Evolutionary conservation across 2,329 filamentous ascomycete species (phyloP), one percentile per base, ranked within the genome.

Genomic region (Fusarium compactum): DNA sequence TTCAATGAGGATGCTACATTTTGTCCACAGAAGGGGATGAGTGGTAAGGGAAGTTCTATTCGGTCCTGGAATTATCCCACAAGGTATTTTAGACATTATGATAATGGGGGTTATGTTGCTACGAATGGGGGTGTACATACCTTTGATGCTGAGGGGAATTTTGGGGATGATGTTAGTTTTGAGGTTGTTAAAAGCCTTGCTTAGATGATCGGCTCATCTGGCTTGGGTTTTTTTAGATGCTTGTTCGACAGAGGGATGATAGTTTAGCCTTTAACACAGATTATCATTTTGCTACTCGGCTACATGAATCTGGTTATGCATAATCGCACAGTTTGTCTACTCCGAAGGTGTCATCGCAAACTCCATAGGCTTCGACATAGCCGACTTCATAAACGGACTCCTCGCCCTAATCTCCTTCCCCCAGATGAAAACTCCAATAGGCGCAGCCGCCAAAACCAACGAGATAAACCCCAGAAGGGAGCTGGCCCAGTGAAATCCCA

Each of bases 401-500:
- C 57, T n/a, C 14, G 56, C 57, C 0, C 67, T 70, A 4, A 70
- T 70, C 20, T 70, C 62, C 30, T 62, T 69, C 0, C 67, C 67
- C 67, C 66, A 70, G 2, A 70, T 44, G 1, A 70, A 67, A 7
- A 70, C 67, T 0, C 6, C 62, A 16, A 70, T 70, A 0, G 67
- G 67, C 4, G 66, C 51, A 1, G 66, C 66, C 1, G 66, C 67
- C 27, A 70, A 5, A 0, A 64, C 52, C 16, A 70, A 25, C 11
- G 67, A 70, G 10, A 70, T 44, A 3, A 70, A 70, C 0, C 55
- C 67, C 9, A 70, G 7, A 5, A 70, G 24, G 1, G 66, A 67
- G 24, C 67, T 70, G 2, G 66, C 67, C 67, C 67, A 70, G 3
- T 70, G 67, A 4, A 70, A 70, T 24, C 67, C 67, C 22, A 70